These are phyloP conservation scores for Kodamaea sagamina DNA, from an alignment of 805 yeast genomes.

Conservation along the genomic window DNA sequence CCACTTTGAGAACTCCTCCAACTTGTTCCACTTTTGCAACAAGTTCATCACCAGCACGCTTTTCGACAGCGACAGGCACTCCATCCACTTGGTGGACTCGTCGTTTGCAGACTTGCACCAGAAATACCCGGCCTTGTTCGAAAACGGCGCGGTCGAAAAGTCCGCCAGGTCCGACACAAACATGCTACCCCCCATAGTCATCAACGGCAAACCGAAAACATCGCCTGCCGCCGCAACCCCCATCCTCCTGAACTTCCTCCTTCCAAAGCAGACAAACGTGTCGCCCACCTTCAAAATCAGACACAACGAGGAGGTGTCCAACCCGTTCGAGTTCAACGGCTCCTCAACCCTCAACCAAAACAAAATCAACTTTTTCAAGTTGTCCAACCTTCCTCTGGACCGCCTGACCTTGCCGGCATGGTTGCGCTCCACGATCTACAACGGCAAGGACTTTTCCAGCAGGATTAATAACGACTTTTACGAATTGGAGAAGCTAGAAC, in stretches of 20 bases:
- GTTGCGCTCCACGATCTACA: slow-evolving; percentile 20
- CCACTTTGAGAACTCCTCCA: slow-evolving; percentile 34
- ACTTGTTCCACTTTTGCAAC: slow-evolving; percentile 47
- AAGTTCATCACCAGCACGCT: slow-evolving; percentile 45
- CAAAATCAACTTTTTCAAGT: slow-evolving; percentile 18
- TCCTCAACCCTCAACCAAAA: slow-evolving; percentile 16
- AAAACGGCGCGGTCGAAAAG: slow-evolving; percentile 19
- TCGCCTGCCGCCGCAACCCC: slow-evolving; percentile 29
- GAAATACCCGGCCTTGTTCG: slow-evolving; percentile 21
- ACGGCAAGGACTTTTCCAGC: slow-evolving; percentile 12
- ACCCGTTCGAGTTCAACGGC: slow-evolving; percentile 17
- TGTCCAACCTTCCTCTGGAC: slow-evolving; percentile 37
- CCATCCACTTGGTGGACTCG: slow-evolving; percentile 43
- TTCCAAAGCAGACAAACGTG: slow-evolving; percentile 44
- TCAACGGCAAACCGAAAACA: slow-evolving; percentile 18
- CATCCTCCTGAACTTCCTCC: slow-evolving; percentile 52
- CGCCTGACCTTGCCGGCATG: slow-evolving; percentile 42
- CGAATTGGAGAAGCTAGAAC: slow-evolving; percentile 68
- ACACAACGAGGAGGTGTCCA: slow-evolving; percentile 52
- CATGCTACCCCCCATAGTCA: slow-evolving; percentile 14
- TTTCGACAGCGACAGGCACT: slow-evolving; percentile 23
- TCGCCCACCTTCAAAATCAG: slow-evolving; percentile 39
- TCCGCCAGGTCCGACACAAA: slow-evolving; percentile 8
- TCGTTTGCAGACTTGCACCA: slow-evolving; percentile 42
- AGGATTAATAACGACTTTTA: slow-evolving; percentile 49